Evolutionary conservation across 768 basidiomycete genomes (phyloP).

Genomic region (Collybia sp.): DNA sequence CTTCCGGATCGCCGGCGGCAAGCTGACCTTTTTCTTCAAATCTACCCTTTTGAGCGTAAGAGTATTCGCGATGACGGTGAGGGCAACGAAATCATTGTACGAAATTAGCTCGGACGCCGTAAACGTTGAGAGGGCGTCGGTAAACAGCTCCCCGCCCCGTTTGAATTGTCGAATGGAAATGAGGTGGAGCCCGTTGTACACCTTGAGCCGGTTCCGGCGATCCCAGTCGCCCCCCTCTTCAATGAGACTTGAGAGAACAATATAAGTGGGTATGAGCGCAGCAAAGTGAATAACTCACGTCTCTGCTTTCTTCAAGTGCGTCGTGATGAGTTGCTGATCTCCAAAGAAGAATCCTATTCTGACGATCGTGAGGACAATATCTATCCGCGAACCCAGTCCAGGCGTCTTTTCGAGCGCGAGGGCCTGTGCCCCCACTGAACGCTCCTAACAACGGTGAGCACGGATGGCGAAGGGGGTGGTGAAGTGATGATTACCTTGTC

Average conservation of each 20-base stretch:
- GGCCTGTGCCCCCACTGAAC: slow-evolving; percentile 76
- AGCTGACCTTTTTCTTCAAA: slow-evolving; percentile 80
- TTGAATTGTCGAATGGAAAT: slow-evolving; percentile 91
- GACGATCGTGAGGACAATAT: slow-evolving; percentile 84
- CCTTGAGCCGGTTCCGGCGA: slow-evolving; percentile 91
- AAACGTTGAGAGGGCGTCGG: slow-evolving; percentile 92
- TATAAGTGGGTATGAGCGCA: not conserved
- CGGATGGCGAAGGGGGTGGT: slow-evolving; percentile 10
- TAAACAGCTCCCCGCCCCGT: slow-evolving; percentile 75
- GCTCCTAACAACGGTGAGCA: slow-evolving; percentile 46
- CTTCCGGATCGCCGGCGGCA: not conserved
- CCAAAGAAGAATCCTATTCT: slow-evolving; percentile 89
- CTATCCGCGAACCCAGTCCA: slow-evolving; percentile 89
- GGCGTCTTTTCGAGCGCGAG: slow-evolving; percentile 88
- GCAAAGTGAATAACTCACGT: slow-evolving; percentile 45
- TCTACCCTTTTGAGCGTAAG: slow-evolving; percentile 78
- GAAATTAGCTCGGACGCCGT: slow-evolving; percentile 86
- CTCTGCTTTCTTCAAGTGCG: slow-evolving; percentile 75
- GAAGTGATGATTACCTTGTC: slow-evolving; percentile 57
- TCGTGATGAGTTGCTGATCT: slow-evolving; percentile 66
- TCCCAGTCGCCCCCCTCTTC: slow-evolving; percentile 99
- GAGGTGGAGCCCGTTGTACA: slow-evolving; percentile 84
- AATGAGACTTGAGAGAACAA: slow-evolving; percentile 59
- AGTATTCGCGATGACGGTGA: slow-evolving; percentile 77
- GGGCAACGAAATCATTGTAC: slow-evolving; percentile 86